Evolutionary conservation across 2,329 filamentous ascomycete genomes (phyloP), one percentile per base, ranked within the genome.

Genomic region (Zasmidium cellare): DNA sequence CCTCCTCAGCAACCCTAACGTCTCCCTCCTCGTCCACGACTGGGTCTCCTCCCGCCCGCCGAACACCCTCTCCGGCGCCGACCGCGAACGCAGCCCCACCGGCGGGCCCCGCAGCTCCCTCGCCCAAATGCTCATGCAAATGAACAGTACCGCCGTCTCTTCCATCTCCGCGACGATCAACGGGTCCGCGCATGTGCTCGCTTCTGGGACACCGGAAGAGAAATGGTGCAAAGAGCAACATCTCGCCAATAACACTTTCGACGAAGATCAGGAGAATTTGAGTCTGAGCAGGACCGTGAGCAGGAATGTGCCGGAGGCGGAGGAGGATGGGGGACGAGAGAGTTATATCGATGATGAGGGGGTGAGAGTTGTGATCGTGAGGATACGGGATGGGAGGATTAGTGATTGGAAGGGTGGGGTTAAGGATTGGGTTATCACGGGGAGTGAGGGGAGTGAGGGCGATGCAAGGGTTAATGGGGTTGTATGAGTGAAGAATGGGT

Each of bases 381-480:
- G 83, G 67, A 91, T 97, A 66, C 84, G 83, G 67, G 90, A 92
- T 71, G 92, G 94, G 50, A 84, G 92, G 69, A 96, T 96, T 68
- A 92, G 90, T 64, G 94, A 96, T 74, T 96, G 90, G 89, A 96
- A 96, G 78, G 93, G 94, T n/a, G 85, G 87, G 14, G 91, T 97
- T 3, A 85, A 89, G 67, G 93, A 97, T 72, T 97, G 86, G 85
- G 71, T 69, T 9, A 55, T 69, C 19, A 58, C 16, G 23, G 31
- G 25, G 14, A 38, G 41, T 12, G 51, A 12, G 18, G 41, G 38
- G 22, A 24, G 45, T 38, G 20, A 45, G 9, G 28, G 19, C n/a
- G n/a, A n/a, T n/a, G n/a, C n/a, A 41, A 38, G 46, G 46, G 62
- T 55, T n/a, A 53, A 59, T 55, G 57, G 57, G 2, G 51, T 53